Percentiles rank a stretch among this genome's conserved stretches.
These are phyloP conservation scores for Cladosporium velox DNA, from an alignment of 2,329 filamentous ascomycete genomes.

Conservation along the genomic window DNA sequence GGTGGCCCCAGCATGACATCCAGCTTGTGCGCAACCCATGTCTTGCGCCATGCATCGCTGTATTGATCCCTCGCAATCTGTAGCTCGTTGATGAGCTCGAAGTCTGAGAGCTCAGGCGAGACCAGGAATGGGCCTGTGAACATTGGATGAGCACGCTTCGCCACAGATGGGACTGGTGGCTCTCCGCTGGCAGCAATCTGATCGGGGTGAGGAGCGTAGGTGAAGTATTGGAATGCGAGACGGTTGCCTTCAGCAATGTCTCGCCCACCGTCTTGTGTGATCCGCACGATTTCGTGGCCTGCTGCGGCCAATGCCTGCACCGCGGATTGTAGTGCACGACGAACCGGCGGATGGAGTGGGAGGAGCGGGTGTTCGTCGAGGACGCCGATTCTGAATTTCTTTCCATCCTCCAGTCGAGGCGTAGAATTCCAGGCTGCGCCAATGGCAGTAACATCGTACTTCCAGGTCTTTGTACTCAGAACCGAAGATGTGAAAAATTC, in stretches of 20 bases:
- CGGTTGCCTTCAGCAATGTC: background rate
- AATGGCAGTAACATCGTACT: background rate
- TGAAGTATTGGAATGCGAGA: background rate
- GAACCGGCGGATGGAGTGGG: background rate
- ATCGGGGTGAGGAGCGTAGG: background rate
- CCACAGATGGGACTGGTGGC: background rate
- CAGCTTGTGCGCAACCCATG: background rate
- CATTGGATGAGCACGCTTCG: background rate
- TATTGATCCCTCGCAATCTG: background rate
- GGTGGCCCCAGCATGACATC: background rate
- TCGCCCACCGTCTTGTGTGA: background rate
- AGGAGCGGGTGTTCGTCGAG: background rate
- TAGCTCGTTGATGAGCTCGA: background rate
- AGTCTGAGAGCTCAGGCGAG: background rate
- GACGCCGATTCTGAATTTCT: background rate
- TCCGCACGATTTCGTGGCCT: background rate
- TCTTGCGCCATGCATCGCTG: background rate
- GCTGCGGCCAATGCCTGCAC: background rate
- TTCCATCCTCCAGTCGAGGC: background rate
- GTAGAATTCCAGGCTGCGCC: background rate
- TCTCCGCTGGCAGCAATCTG: background rate
- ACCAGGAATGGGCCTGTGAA: background rate
- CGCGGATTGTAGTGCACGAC: background rate
- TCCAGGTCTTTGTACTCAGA: background rate
- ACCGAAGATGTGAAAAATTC: conserved; percentile 51